phyloP scores from a whole-genome alignment of 2,329 filamentous ascomycete species.

The Xylaria sp. region DNA sequence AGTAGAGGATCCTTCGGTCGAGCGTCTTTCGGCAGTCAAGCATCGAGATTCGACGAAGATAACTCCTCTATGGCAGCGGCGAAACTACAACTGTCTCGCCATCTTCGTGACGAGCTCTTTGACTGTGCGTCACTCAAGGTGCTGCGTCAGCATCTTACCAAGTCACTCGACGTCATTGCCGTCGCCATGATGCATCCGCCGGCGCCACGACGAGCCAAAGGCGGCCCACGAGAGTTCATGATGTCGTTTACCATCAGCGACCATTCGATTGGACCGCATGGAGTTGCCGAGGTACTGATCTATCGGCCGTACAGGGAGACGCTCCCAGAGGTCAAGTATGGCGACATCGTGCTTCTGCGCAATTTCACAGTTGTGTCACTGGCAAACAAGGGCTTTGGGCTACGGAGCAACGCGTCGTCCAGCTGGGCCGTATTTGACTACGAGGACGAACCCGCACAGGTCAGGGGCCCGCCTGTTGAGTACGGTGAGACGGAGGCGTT shows the following conservation, averaged over 20 bases:
- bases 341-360: slow-evolving; percentile 55
- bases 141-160: slow-evolving; percentile 45
- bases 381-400: slow-evolving; percentile 50
- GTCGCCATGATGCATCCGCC: slow-evolving; percentile 48
- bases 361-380: slow-evolving; percentile 51
- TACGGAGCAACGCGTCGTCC: slow-evolving; percentile 50
- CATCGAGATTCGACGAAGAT: slow-evolving; percentile 28
- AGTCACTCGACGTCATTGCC: slow-evolving; percentile 49
- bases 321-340: slow-evolving; percentile 49
- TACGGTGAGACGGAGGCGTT: slow-evolving; percentile 44
- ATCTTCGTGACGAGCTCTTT: slow-evolving; percentile 44
- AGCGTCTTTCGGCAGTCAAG: slow-evolving; percentile 23
- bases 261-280: slow-evolving; percentile 45
- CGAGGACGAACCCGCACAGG: slow-evolving; percentile 42
- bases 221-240: slow-evolving; percentile 54
- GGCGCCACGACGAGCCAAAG: slow-evolving; percentile 49
- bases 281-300: slow-evolving; percentile 50
- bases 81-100: slow-evolving; percentile 43
- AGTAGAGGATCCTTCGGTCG: slow-evolving; percentile 28
- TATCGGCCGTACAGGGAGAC: slow-evolving; percentile 54
- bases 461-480: slow-evolving; percentile 57
- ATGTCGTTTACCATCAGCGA: slow-evolving; percentile 55
- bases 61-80: slow-evolving; percentile 32
- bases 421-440: slow-evolving; percentile 59
- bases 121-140: slow-evolving; percentile 50